Evolutionary conservation across 2,329 filamentous ascomycete species (phyloP), one percentile per base, ranked within the genome.

Genomic region (Diplocarpon rosae): DNA sequence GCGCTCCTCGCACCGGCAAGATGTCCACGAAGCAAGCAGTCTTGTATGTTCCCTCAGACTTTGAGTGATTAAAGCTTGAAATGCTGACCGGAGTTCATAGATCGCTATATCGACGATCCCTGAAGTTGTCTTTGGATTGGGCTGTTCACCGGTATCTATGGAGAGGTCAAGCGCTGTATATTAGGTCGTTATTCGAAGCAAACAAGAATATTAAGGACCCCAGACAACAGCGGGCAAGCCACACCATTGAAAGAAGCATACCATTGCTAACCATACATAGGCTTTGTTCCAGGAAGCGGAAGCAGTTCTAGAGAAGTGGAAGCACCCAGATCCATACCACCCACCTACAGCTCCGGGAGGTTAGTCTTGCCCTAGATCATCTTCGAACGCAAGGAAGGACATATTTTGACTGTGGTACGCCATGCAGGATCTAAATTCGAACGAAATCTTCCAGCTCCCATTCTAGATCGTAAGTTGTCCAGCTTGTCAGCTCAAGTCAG

Each of bases 51-150:
- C 51, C 3, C 14, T 28, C 42, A 31, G 15, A 15, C n/a, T 12
- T 20, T 28, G 12, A 38, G 35, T 20, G 17, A 34, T 37, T 39
- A 20, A 28, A 16, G 17, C 31, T 20, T n/a, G 9, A 12, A 32
- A 43, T 43, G 27, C 49, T 57, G 31, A 58, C 29, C 27, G 9
- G 5, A 34, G 31, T 8, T 28, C 38, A 5, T 24, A 82, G 78
- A 56, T 81, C 78, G 34, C 82, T 98, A 49, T 98, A 98, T 68
- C 83, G 90, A 62, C 86, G 88, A 57, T 88, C 88, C 20, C 68
- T 98, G 62, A 95, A 95, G 74, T 80, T 95, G 53, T 76, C 92
- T 34, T 79, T 96, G 54, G 88, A 95, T 70, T 98, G 92, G 92
- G 79, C 87, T 46, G 88, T 96, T 52, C 85, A 95, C 64, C 78